A percentile compares a stretch with the other conserved stretches of the same genome.
Evolutionary conservation across 1,284 basidiomycete genomes (phyloP).

Genomic region (Dichomitus squalens): DNA sequence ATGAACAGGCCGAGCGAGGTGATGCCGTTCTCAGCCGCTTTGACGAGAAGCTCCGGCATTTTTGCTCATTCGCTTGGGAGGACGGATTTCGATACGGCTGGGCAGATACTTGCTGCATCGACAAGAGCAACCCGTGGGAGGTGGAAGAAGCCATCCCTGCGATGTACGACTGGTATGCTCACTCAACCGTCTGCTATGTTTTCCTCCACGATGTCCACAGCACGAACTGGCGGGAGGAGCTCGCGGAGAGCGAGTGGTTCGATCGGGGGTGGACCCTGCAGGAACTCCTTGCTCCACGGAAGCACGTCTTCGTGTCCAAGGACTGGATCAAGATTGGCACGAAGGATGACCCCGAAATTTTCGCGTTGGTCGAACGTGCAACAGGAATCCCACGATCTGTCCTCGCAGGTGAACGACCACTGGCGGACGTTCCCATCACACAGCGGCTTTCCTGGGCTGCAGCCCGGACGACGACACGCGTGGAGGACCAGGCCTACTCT

Average conservation of each 20-base stretch:
- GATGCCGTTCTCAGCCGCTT: background rate
- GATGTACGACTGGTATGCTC: background rate
- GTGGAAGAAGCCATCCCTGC: background rate
- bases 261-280: background rate
- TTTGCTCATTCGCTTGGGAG: background rate
- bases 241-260: background rate
- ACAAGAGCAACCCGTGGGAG: slow-evolving; percentile 3
- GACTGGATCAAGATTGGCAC: background rate
- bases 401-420: background rate
- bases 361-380: background rate
- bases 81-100: background rate
- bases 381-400: background rate
- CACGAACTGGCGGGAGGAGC: background rate
- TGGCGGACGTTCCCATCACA: background rate
- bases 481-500: background rate
- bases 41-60: background rate
- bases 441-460: background rate
- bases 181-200: background rate
- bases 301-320: background rate
- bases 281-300: background rate
- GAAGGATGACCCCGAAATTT: background rate
- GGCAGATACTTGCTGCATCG: background rate
- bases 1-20: background rate
- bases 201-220: background rate
- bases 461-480: background rate